Evolutionary conservation across 1,139 yeast species (phyloP).

Genomic region (Candida dubliniensis): DNA sequence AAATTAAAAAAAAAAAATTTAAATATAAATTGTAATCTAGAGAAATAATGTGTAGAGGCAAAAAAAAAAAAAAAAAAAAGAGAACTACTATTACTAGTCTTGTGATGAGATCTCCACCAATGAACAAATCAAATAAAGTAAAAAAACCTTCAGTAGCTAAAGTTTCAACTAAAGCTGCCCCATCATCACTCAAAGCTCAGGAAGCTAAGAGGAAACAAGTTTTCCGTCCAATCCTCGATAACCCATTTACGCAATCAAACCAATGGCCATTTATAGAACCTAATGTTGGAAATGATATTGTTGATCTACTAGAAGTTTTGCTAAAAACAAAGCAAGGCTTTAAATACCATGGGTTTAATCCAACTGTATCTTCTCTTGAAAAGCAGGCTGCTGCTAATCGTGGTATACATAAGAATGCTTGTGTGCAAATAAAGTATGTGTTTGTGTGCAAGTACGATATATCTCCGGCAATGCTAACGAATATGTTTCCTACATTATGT

Average conservation of each 20-base stretch:
- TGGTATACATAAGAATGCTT: constrained; percentile 12
- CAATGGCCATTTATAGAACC: constrained; percentile 54
- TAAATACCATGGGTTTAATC: constrained; percentile 52
- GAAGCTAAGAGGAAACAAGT: constrained; percentile 51
- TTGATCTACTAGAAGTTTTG: constrained; percentile 40
- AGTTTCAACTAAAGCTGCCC: constrained; percentile 26
- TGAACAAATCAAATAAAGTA: background rate
- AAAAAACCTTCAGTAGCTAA: background rate
- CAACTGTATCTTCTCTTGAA: constrained; percentile 52
- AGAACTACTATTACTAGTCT: no score
- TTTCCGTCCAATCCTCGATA: constrained; percentile 60
- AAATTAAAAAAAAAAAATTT: background rate
- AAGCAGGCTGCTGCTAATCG: constrained; percentile 35
- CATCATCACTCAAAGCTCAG: constrained; percentile 44
- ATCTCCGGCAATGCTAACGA: constrained; percentile 45
- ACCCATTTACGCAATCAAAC: constrained; percentile 53
- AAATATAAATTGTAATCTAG: background rate
- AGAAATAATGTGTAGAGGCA: background rate
- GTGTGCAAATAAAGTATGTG: constrained; percentile 33
- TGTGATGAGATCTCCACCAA: background rate
- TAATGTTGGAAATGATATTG: constrained; percentile 33
- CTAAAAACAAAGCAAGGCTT: constrained; percentile 28
- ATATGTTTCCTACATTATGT: constrained; percentile 54
- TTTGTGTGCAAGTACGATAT: constrained; percentile 59
- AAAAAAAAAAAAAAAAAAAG: background rate